Base-by-base conservation (phyloP, 306 rosid species). In the Purshia tridentata region DNA sequence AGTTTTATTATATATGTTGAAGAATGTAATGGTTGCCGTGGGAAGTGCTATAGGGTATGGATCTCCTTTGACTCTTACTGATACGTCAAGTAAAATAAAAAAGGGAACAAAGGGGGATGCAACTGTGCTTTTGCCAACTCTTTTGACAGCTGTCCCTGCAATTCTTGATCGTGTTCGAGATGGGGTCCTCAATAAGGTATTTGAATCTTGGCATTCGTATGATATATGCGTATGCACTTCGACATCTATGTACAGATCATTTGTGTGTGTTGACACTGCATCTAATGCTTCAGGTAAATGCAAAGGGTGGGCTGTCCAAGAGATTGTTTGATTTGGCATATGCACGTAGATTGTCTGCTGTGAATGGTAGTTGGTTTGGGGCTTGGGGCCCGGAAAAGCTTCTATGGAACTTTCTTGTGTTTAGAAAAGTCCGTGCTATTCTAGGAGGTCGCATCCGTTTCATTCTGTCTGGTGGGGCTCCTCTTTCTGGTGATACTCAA, bases 161-260 rank as follows among this genome's bases (percentile, higher is more conserved):
- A 91, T 94, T 83, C 92, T 94, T 72, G 99, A 94, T 80, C 99
- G 98, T 77, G 96, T 91, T 79, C 89, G 99, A 13, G 97, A 90
- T 45, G 99, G 98, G 65, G 98, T 95, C 72, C 80, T 85, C 65
- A 95, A 88, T 81, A 87, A 95, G 99, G 99, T 91, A 70, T 77
- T 69, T 75, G 47, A 73, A 80, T 50, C 67, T 69, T 84, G 73
- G 65, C 66, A 23, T 68, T 77, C 72, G 42, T 72, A 11, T 54
- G 6, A 9, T 35, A 56, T 41, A 48, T 77, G 58, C 65, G 53
- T 35, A 48, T 60, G 2, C 57, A 52, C 10, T 11, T 58, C 16
- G 14, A 46, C 9, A 7, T 65, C 47, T 63, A 64, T 13, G 6
- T 20, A 5, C 13, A 13, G 58, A 67, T 20, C 39, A 59, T 48